Base-by-base conservation (phyloP, 1,139 yeast species). In the Scheffersomyces stambukii region DNA sequence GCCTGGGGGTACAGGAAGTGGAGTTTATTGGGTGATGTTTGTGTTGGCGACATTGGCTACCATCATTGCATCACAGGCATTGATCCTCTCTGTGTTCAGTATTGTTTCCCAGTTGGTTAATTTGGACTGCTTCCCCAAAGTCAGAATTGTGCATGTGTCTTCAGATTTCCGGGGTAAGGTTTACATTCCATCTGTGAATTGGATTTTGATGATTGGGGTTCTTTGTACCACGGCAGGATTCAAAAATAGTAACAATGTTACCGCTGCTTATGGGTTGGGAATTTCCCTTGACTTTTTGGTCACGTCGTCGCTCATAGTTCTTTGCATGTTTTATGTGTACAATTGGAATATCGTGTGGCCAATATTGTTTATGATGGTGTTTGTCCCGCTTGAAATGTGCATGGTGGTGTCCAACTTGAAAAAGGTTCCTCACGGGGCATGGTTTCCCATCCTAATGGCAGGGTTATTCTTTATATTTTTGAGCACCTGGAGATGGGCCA, bases 221-320 rank as follows among this genome's bases (percentile, higher is more conserved):
- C 48, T 67, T 22, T 46, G 57, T 14, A 68, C 78, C 6, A 64
- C 76, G 8, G 71, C 74, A 8, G 77, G 78, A 0, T 75, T 74
- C 52, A 55, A 62, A 38, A 71, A 59, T 40, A 60, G 73, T 26
- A 57, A 60, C 41, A 62, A 59, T 29, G 77, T 75, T 23, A 70
- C 81, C 0, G 72, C 77, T 8, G 81, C 81, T 11, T 76, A 75
- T 44, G 81, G 81, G 4, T 59, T 75, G 32, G 80, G 81, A 12
- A 71, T 75, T 23, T 58, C 78, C 0, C 45, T 75, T 33, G 81
- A 75, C 41, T 70, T 76, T 36, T 38, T 72, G 18, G 61, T 76
- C 25, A 75, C 81, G 2, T 63, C 78, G 0, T 34, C 46, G 13
- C 54, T 76, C 51, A 61, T 72, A 25, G 33, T 65, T 9, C 45